A percentile compares a stretch with the other conserved stretches of the same genome.
Evolutionary conservation across 2,329 filamentous ascomycete species (phyloP).

Genomic region (Cordyceps pruinosa): DNA sequence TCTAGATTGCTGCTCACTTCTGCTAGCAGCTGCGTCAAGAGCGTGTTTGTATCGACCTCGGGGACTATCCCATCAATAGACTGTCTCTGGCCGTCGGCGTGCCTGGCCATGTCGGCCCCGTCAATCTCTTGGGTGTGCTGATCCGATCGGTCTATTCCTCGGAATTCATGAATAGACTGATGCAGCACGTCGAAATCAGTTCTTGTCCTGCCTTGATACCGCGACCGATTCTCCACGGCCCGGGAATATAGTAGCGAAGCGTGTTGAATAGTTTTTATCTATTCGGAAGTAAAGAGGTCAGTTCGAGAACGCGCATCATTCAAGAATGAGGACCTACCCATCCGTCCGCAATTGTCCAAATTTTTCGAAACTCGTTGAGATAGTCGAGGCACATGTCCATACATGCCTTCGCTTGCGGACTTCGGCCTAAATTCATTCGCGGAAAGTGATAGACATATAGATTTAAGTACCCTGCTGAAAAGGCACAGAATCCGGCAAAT

Average conservation of each 20-base stretch:
- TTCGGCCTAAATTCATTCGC: slow-evolving; percentile 32
- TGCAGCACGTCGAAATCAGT: slow-evolving; percentile 25
- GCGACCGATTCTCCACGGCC: slow-evolving; percentile 17
- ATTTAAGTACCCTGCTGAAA: slow-evolving; percentile 37
- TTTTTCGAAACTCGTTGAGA: slow-evolving; percentile 21
- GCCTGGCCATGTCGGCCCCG: slow-evolving; percentile 16
- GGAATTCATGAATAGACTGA: slow-evolving; percentile 26
- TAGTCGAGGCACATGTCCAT: slow-evolving; percentile 22
- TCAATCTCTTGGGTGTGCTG: slow-evolving; percentile 25
- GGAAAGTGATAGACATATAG: slow-evolving; percentile 34
- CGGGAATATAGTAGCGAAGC: slow-evolving; percentile 22
- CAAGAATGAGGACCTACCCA: slow-evolving; percentile 18
- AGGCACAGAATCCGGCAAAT: slow-evolving; percentile 39
- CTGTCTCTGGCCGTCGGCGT: background rate
- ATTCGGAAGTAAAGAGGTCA: background rate
- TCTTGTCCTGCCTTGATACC: slow-evolving; percentile 21
- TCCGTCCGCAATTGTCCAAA: slow-evolving; percentile 25
- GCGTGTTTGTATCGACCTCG: slow-evolving; percentile 17
- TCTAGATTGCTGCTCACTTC: slow-evolving; percentile 22
- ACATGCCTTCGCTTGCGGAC: slow-evolving; percentile 17
- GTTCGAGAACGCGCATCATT: background rate
- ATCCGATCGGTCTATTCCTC: slow-evolving; percentile 25
- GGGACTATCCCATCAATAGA: background rate
- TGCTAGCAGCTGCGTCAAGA: slow-evolving; percentile 20
- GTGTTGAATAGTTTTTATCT: slow-evolving; percentile 23